Evolutionary conservation across 768 basidiomycete genomes (phyloP).

Genomic region (Cubamyces sp.): DNA sequence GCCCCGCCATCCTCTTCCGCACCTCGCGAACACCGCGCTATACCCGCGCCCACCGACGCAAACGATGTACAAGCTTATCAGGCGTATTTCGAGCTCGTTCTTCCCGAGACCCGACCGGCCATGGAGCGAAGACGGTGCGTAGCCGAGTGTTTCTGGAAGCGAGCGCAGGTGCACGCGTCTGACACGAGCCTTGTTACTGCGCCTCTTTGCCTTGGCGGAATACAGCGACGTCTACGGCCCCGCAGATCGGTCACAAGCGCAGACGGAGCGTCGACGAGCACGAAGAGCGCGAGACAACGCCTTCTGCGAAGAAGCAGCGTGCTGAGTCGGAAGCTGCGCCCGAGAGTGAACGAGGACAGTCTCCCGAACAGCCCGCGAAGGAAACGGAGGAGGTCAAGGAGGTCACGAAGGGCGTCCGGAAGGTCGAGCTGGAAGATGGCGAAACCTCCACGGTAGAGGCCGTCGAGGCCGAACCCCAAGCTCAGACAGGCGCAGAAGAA

Average conservation of each 20-base stretch:
- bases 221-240: constrained; percentile 76
- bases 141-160: constrained; percentile 23
- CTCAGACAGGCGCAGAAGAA: constrained; percentile 2
- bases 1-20: neutral
- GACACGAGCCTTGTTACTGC: constrained; percentile 18
- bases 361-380: constrained; percentile 29
- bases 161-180: constrained; percentile 30
- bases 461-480: neutral
- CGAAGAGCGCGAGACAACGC: constrained; percentile 44
- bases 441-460: constrained; percentile 11
- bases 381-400: constrained; percentile 61
- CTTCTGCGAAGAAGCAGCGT: constrained; percentile 44
- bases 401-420: constrained; percentile 70
- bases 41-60: constrained; percentile 5
- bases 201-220: neutral
- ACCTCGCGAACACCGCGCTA: constrained; percentile 3
- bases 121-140: constrained; percentile 79
- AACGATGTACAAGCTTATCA: constrained; percentile 69
- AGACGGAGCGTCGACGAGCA: constrained; percentile 54
- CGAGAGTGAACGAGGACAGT: constrained; percentile 29
- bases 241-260: constrained; percentile 69
- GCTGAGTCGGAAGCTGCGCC: constrained; percentile 44
- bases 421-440: constrained; percentile 62
- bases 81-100: constrained; percentile 71
- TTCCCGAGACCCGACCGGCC: constrained; percentile 74